phyloP scores from a whole-genome alignment of 164 flowering plant species.

The Euptelea pleiosperma region DNA sequence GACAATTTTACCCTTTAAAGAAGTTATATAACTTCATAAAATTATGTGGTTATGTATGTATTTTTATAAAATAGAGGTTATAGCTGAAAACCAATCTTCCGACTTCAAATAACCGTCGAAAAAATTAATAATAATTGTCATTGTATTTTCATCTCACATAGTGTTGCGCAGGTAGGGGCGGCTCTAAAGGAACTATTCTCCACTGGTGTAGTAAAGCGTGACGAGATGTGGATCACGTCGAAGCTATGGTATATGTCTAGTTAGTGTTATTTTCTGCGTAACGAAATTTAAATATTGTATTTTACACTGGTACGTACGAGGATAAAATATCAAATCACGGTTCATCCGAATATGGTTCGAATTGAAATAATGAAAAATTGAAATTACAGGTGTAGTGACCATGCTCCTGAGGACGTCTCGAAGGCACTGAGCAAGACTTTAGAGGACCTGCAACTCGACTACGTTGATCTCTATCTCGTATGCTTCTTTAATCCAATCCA shows the following conservation, averaged over 20 bases:
- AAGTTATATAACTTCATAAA: no score
- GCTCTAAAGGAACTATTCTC: conserved; percentile 38
- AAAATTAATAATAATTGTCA: not conserved
- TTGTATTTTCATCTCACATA: not conserved
- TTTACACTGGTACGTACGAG: no score
- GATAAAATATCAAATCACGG: no score
- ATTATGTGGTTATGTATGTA: no score
- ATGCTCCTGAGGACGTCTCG: conserved; percentile 48
- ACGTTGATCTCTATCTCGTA: conserved; percentile 54
- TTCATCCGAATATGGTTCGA: no score
- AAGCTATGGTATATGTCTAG: conserved; percentile 44
- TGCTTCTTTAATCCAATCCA: conserved; percentile 7
- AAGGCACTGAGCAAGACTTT: conserved; percentile 40
- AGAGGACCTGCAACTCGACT: conserved; percentile 48
- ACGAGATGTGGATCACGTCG: conserved; percentile 47
- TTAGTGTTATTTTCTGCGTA: no score
- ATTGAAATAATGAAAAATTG: no score
- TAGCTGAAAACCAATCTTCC: no score
- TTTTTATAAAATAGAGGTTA: no score
- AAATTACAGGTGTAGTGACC: conserved; percentile 38
- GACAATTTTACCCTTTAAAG: no score
- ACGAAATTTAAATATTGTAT: no score
- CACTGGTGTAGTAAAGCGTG: conserved; percentile 34
- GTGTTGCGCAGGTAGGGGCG: conserved; percentile 33
- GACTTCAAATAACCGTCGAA: no score